phyloP scores from a whole-genome alignment of 2,329 filamentous ascomycete genomes.

The Cladophialophora immunda region DNA sequence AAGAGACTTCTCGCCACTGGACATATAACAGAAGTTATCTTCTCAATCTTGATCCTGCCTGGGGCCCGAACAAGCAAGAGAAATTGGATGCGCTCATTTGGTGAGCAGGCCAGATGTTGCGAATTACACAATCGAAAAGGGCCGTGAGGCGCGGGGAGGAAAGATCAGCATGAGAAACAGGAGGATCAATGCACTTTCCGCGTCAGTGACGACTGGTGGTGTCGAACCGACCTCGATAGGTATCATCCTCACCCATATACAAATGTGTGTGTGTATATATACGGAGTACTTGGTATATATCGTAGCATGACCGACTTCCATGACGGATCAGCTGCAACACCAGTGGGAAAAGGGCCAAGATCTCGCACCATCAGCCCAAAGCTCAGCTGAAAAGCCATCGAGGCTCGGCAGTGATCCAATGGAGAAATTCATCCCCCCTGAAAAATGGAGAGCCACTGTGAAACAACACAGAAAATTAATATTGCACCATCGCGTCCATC shows the following conservation, averaged over 20 bases:
- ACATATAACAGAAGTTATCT: neutral
- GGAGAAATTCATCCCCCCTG: neutral
- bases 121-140: neutral
- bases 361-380: neutral
- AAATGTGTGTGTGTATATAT: too few relatives aligned
- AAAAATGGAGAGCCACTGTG: neutral
- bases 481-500: conserved; percentile 9
- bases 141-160: neutral
- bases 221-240: too few relatives aligned
- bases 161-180: neutral
- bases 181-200: neutral
- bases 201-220: too few relatives aligned
- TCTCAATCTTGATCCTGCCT: neutral
- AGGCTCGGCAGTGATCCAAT: neutral
- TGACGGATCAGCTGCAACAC: neutral
- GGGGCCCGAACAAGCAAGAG: neutral
- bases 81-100: neutral
- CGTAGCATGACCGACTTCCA: too few relatives aligned
- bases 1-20: neutral
- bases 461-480: conserved; percentile 1
- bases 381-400: neutral
- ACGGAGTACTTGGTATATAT: too few relatives aligned
- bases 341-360: neutral
- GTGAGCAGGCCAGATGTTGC: neutral
- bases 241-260: too few relatives aligned